These are phyloP conservation scores for Mucor lusitanicus DNA, from an alignment of 371 early-diverging fungal species.

Conservation along the genomic window DNA sequence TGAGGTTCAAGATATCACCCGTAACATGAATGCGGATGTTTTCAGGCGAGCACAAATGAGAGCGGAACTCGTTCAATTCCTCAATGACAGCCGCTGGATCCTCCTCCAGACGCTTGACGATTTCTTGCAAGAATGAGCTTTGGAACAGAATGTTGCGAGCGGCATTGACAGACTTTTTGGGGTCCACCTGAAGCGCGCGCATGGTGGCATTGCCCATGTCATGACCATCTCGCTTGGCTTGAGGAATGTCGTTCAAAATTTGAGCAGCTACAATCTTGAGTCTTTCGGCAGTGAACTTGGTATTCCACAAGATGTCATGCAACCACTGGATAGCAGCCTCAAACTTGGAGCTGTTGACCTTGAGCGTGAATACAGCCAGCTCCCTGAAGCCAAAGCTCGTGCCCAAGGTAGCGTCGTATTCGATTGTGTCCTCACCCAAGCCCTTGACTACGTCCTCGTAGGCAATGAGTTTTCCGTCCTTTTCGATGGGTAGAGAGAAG, in stretches of 20 bases:
- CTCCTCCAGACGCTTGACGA: constrained; percentile 52
- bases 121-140: constrained; percentile 53
- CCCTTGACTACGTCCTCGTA: constrained; percentile 66
- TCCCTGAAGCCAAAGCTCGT: constrained; percentile 52
- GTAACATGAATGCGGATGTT: constrained; percentile 66
- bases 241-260: constrained; percentile 65
- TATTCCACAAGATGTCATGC: constrained; percentile 63
- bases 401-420: constrained; percentile 53
- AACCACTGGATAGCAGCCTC: constrained; percentile 61
- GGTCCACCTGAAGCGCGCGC: constrained; percentile 50
- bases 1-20: constrained; percentile 57
- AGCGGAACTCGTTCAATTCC: constrained; percentile 58
- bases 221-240: constrained; percentile 63
- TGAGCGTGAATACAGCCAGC: constrained; percentile 50
- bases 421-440: constrained; percentile 60
- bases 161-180: constrained; percentile 53
- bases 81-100: constrained; percentile 49
- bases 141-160: constrained; percentile 57
- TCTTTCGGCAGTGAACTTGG: constrained; percentile 61
- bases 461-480: constrained; percentile 38
- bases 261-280: constrained; percentile 63
- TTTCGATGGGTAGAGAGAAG: constrained; percentile 58
- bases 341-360: constrained; percentile 56
- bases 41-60: constrained; percentile 54
- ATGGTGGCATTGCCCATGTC: constrained; percentile 56